Percentiles rank a stretch among this genome's conserved stretches.
phyloP scores from a whole-genome alignment of 306 rosid species.

The Dryas alaskensis region DNA sequence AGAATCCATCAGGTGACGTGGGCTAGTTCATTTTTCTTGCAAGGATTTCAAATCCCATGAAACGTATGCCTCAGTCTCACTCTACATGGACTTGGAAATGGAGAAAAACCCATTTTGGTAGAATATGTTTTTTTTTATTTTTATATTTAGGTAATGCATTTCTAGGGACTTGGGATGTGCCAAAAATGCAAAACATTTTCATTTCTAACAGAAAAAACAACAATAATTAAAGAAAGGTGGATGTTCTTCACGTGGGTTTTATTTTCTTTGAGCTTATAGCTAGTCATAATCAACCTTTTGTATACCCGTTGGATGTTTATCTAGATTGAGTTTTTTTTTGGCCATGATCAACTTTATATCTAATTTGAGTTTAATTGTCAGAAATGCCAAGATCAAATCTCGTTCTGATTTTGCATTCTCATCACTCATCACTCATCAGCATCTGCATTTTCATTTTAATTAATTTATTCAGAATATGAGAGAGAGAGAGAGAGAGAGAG shows the following conservation, averaged over 20 bases:
- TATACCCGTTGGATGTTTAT: neutral
- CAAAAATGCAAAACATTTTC: neutral
- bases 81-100: neutral
- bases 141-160: too few species aligned
- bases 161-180: too few species aligned
- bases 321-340: neutral
- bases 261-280: neutral
- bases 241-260: neutral
- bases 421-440: too few species aligned
- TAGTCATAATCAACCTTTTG: neutral
- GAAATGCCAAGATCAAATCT: too few species aligned
- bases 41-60: neutral
- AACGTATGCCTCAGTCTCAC: neutral
- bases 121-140: neutral
- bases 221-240: too few species aligned
- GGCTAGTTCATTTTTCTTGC: neutral
- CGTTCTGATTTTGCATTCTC: too few species aligned
- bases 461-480: too few species aligned
- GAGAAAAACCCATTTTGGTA: neutral
- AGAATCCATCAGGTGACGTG: constrained; percentile 31
- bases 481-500: too few species aligned
- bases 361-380: too few species aligned
- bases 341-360: too few species aligned
- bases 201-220: too few species aligned
- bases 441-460: too few species aligned